These are phyloP conservation scores for Teunomyces cretensis DNA, from an alignment of 805 yeast species.

Conservation along the genomic window DNA sequence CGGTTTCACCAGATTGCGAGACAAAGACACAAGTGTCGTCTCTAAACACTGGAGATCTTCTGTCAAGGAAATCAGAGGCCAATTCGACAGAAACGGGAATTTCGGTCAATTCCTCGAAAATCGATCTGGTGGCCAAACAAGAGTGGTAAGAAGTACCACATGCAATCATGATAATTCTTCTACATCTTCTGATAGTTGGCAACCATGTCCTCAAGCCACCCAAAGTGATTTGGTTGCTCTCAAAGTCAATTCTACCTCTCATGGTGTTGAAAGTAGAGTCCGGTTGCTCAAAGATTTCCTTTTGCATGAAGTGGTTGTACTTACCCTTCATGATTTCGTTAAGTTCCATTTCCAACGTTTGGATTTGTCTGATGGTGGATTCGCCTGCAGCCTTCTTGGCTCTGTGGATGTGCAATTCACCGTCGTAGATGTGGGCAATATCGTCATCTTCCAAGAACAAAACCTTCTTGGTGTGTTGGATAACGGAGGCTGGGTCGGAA, in stretches of 20 bases:
- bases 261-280: slow-evolving; percentile 97
- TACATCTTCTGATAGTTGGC: slow-evolving; percentile 87
- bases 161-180: slow-evolving; percentile 96
- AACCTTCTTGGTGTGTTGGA: slow-evolving; percentile 96
- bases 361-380: slow-evolving; percentile 93
- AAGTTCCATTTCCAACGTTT: slow-evolving; percentile 94
- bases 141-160: slow-evolving; percentile 99
- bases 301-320: slow-evolving; percentile 95
- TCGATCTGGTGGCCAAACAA: slow-evolving; percentile 93
- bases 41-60: slow-evolving; percentile 95
- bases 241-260: slow-evolving; percentile 98
- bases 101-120: slow-evolving; percentile 94
- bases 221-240: slow-evolving; percentile 67
- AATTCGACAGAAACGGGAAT: slow-evolving; percentile 90
- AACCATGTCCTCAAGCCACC: slow-evolving; percentile 89
- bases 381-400: slow-evolving; percentile 79
- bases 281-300: slow-evolving; percentile 98
- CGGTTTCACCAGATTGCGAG: slow-evolving; percentile 98
- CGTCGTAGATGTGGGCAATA: slow-evolving; percentile 96
- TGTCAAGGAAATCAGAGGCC: slow-evolving; percentile 92
- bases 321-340: slow-evolving; percentile 98
- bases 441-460: slow-evolving; percentile 96
- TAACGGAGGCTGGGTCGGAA: slow-evolving; percentile 95
- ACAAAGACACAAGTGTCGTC: slow-evolving; percentile 97
- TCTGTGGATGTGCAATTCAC: slow-evolving; percentile 97